Evolutionary conservation across 177 flowering plant genomes (phyloP).

Genomic region (Tripterygium wilfordii): DNA sequence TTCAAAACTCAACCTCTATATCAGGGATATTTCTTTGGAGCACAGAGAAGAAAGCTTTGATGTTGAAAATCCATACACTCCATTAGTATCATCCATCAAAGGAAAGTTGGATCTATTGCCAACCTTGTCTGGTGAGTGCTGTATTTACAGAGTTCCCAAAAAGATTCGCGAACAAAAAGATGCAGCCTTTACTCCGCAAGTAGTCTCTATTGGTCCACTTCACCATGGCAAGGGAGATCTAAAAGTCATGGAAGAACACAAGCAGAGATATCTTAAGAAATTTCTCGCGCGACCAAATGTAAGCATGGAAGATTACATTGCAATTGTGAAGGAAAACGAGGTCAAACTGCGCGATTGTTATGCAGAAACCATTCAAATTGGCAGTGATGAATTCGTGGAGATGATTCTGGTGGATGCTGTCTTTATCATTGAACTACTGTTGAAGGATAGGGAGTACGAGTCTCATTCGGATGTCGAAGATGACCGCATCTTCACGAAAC

Average conservation of each 20-base stretch:
- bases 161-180: slow-evolving; percentile 4
- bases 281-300: not conserved
- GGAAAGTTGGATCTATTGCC: slow-evolving; percentile 1
- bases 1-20: no score
- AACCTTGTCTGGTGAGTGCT: not conserved
- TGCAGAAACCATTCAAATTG: slow-evolving; percentile 10
- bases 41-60: no score
- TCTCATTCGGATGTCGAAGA: not conserved
- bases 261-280: slow-evolving; percentile 8
- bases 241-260: slow-evolving; percentile 13
- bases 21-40: no score
- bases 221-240: slow-evolving; percentile 10
- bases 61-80: not conserved
- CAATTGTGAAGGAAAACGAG: slow-evolving; percentile 2
- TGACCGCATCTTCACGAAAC: slow-evolving; percentile 7
- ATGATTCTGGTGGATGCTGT: slow-evolving; percentile 18
- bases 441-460: not conserved
- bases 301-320: slow-evolving; percentile 1
- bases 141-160: slow-evolving; percentile 15
- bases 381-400: slow-evolving; percentile 9
- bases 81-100: not conserved
- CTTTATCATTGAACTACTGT: slow-evolving; percentile 15
- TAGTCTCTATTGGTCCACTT: slow-evolving; percentile 26
- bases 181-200: slow-evolving; percentile 12
- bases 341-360: slow-evolving; percentile 10